These are phyloP conservation scores for Ustilago sp. DNA, from an alignment of 1,284 basidiomycete genomes.

Conservation along the genomic window DNA sequence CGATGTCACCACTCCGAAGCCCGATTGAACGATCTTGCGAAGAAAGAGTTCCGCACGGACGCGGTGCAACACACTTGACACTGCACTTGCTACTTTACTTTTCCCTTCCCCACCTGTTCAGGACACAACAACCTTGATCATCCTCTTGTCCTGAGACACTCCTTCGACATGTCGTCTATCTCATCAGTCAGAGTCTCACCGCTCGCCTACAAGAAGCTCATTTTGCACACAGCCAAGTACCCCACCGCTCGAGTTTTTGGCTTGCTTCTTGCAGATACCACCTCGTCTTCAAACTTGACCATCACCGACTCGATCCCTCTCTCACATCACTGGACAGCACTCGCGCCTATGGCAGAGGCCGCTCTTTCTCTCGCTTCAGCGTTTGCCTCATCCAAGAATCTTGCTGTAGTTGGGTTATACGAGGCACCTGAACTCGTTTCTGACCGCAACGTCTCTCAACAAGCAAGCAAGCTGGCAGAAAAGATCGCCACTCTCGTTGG, in stretches of 20 bases:
- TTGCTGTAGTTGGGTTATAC: conserved; percentile 38
- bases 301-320: conserved; percentile 41
- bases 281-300: conserved; percentile 5
- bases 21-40: conserved; percentile 10
- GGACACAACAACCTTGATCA: neutral
- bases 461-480: conserved; percentile 35
- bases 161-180: conserved; percentile 22
- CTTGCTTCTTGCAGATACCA: conserved; percentile 30
- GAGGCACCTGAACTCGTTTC: conserved; percentile 44
- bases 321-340: conserved; percentile 50
- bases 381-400: conserved; percentile 23
- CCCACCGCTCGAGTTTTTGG: conserved; percentile 45
- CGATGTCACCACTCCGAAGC: neutral
- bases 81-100: neutral
- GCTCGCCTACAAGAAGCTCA: conserved; percentile 47
- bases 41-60: conserved; percentile 44
- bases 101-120: neutral
- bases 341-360: conserved; percentile 45
- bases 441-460: conserved; percentile 25
- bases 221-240: conserved; percentile 49
- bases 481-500: conserved; percentile 29
- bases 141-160: neutral
- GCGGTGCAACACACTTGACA: conserved; percentile 10
- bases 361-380: conserved; percentile 35
- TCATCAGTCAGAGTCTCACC: conserved; percentile 27